These are phyloP conservation scores for Gracilaria gracilis DNA, from an alignment of 23 red algal species.

Conservation along the genomic window DNA sequence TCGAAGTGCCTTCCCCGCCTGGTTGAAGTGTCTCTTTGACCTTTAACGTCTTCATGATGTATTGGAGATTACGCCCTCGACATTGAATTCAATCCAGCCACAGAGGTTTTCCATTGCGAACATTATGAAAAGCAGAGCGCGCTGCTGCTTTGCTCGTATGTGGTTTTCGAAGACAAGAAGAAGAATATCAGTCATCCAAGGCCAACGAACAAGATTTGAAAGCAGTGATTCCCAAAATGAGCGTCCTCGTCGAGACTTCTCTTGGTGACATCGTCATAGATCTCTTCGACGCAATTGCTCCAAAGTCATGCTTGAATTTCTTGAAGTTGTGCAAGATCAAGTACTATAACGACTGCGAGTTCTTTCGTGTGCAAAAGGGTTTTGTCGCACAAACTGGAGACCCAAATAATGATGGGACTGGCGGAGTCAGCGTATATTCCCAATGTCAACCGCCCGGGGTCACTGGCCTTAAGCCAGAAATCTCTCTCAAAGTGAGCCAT, in stretches of 20 bases:
- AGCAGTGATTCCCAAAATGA: slow-evolving; percentile 42
- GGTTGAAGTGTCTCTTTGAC: too few species aligned
- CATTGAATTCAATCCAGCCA: neutral
- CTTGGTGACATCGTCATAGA: slow-evolving; percentile 89
- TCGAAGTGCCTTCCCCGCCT: too few species aligned
- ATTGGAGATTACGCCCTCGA: too few species aligned
- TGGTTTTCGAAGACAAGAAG: too few species aligned
- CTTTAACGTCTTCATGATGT: too few species aligned
- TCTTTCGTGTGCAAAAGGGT: slow-evolving; percentile 76
- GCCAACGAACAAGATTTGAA: neutral
- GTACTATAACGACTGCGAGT: slow-evolving; percentile 84
- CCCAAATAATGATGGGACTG: slow-evolving; percentile 72
- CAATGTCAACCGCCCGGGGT: slow-evolving; percentile 51
- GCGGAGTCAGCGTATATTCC: slow-evolving; percentile 61
- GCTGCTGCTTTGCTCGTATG: neutral
- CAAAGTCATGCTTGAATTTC: slow-evolving; percentile 74
- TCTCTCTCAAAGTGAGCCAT: slow-evolving; percentile 52
- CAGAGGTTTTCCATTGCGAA: neutral
- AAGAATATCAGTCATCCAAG: neutral
- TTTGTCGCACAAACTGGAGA: slow-evolving; percentile 89
- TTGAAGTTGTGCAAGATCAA: slow-evolving; percentile 83
- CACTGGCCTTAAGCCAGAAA: slow-evolving; percentile 44
- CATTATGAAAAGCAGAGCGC: neutral
- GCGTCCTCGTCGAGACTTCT: slow-evolving; percentile 90
- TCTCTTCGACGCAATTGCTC: slow-evolving; percentile 46